Evolutionary conservation across 73 alveolate species (phyloP).

Genomic region (Tetrahymena elliotti): DNA sequence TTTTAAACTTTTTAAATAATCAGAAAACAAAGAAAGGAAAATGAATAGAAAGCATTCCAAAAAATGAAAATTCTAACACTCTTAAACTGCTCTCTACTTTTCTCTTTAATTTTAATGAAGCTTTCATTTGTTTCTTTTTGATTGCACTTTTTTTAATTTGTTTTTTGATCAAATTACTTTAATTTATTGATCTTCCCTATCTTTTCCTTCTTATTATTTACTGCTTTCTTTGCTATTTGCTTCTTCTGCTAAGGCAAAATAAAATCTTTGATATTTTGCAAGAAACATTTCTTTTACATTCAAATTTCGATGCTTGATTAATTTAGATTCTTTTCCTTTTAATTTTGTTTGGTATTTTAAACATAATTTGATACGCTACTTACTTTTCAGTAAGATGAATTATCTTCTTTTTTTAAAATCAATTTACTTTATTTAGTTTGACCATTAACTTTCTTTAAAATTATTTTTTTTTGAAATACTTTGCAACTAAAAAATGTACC

Average conservation of each 20-base stretch:
- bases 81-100: neutral
- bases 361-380: neutral
- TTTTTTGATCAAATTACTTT: neutral
- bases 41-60: neutral
- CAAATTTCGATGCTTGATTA: neutral
- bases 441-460: no score
- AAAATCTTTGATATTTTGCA: neutral
- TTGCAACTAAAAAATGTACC: no score
- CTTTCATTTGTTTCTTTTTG: neutral
- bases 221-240: neutral
- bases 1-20: neutral
- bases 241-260: neutral
- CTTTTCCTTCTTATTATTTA: neutral
- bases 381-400: neutral
- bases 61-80: neutral
- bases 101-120: neutral
- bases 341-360: neutral
- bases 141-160: neutral
- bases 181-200: neutral
- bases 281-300: neutral
- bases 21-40: neutral
- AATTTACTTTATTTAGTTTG: no score
- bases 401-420: no score
- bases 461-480: no score
- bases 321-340: neutral